A percentile compares a stretch with the other conserved stretches of the same genome.
Conservation (phyloP, 148 eudicot genomes). For the Persicaria tinctoria region DNA sequence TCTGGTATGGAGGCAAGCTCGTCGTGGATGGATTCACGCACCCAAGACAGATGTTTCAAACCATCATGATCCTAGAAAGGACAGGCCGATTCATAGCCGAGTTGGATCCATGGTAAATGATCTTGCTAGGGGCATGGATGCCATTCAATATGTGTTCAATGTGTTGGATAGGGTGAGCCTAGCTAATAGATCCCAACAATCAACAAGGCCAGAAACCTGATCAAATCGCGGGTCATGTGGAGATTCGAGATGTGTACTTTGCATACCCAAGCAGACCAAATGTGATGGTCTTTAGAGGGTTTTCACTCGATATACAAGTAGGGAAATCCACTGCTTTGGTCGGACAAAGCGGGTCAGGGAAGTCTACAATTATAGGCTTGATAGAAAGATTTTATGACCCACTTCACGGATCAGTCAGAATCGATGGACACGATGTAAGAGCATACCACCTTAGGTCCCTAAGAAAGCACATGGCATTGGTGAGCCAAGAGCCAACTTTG, state of each 20-base stretch:
- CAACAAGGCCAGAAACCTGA: conserved; percentile 8
- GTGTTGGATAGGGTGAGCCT: conserved; percentile 12
- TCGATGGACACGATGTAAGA: background rate
- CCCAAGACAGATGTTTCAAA: conserved; percentile 29
- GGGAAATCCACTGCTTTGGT: background rate
- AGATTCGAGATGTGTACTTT: background rate
- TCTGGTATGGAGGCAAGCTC: conserved; percentile 44
- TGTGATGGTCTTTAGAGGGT: background rate
- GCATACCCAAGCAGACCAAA: background rate
- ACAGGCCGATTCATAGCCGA: conserved; percentile 32
- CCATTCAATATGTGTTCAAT: background rate
- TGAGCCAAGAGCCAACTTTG: background rate
- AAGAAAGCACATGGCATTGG: background rate
- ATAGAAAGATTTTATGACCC: background rate
- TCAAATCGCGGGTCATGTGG: conserved; percentile 1
- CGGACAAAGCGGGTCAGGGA: conserved; percentile 13
- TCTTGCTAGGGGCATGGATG: conserved; percentile 10
- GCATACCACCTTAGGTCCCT: background rate
- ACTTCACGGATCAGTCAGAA: background rate
- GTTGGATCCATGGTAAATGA: conserved; percentile 15
- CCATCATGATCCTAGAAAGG: conserved; percentile 28
- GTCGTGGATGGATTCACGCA: conserved; percentile 17
- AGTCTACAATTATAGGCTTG: background rate
- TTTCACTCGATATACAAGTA: background rate
- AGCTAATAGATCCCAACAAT: conserved; percentile 10